Evolutionary conservation across 805 yeast genomes (phyloP), one percentile per base, ranked within the genome.

Genomic region (Schwanniomyces vanrijiae): DNA sequence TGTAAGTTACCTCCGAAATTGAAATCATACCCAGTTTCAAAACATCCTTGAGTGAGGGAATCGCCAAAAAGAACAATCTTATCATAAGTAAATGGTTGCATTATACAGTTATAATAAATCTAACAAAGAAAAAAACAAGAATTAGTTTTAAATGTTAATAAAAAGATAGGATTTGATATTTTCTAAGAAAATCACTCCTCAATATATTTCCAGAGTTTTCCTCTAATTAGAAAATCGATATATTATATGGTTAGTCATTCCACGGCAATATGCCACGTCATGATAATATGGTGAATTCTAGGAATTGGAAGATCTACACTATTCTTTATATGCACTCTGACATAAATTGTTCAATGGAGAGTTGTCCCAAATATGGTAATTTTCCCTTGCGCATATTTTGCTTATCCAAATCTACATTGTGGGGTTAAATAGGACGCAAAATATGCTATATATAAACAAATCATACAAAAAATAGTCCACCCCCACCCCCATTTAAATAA

Each of bases 51-150:
- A 10, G 88, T 84, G 54, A 85, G 77, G 2, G 90, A 85, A 64
- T 86, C 91, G 5, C 91, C 91, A 56, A 84, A 82, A 19, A 85
- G 68, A 5, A 85, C 62, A 45, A 86, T 69, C 52, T 82, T 83
- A 52, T 73, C 53, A 48, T 43, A 53, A 8, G 31, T n/a, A 14
- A 31, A 14, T n/a, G 21, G 31, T 26, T 40, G 33, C 42, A 40
- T 40, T 16, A 26, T 40, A 3, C 10, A 6, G 13, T 7, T 26
- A 26, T 10, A 22, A 22, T 5, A 8, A 22, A 22, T 22, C 8
- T 22, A 22, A 8, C 7, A 22, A 8, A 22, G 8, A 22, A 22
- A 22, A 22, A 5, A 22, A 22, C 8, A 22, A 5, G 7, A 8
- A 22, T 5, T 22, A 22, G 25, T 22, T 22, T 5, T 22, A 8